phyloP scores from a whole-genome alignment of 306 rosid species.

The Cucurbita moschata region DNA sequence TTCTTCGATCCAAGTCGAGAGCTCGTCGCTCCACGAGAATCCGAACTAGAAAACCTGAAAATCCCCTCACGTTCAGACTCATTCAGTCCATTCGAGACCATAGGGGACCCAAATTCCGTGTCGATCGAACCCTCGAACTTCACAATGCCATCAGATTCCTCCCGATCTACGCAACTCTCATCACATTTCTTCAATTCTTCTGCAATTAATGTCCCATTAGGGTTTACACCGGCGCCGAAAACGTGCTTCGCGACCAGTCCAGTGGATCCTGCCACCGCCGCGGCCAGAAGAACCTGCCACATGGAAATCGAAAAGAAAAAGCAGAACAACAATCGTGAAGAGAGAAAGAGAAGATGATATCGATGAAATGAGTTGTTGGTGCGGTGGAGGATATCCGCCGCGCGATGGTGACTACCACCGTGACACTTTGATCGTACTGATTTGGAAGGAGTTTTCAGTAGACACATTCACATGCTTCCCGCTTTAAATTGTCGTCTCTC shows the following conservation, averaged over 20 bases:
- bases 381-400: background rate
- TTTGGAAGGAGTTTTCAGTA: background rate
- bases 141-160: background rate
- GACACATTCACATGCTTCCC: conserved; percentile 31
- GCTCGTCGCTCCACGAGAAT: conserved; percentile 5
- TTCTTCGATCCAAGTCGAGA: conserved; percentile 7
- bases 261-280: conserved; percentile 62
- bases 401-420: background rate
- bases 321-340: background rate
- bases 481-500: conserved; percentile 10
- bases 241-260: conserved; percentile 39
- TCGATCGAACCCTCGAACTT: background rate
- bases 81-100: background rate
- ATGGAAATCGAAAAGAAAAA: conserved; percentile 11
- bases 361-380: background rate
- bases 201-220: background rate
- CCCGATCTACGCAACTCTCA: background rate
- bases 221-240: conserved; percentile 2
- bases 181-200: background rate
- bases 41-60: conserved; percentile 37
- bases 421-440: background rate
- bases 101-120: conserved; percentile 8
- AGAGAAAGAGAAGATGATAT: background rate
- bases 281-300: conserved; percentile 52
- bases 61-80: conserved; percentile 19